Evolutionary conservation across 2,329 filamentous ascomycete species (phyloP).

Genomic region (Calonectria pseudoreteaudii): DNA sequence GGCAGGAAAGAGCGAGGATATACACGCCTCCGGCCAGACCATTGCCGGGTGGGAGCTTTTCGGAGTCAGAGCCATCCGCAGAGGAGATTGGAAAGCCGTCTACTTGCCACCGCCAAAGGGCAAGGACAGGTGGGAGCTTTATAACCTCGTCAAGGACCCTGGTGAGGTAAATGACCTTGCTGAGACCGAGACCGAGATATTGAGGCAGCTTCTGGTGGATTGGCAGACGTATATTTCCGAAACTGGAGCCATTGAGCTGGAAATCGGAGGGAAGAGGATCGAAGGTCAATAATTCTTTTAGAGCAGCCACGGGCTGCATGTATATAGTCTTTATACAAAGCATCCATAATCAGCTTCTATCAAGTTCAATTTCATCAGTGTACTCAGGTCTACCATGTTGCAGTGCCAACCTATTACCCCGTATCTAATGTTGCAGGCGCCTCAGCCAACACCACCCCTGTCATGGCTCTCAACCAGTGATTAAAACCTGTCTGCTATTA

Average conservation of each 20-base stretch:
- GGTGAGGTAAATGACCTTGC: slow-evolving; percentile 21
- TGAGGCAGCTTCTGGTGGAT: slow-evolving; percentile 14
- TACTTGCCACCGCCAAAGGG: slow-evolving; percentile 54
- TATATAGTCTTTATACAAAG: background rate
- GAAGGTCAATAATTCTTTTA: background rate
- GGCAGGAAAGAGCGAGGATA: background rate
- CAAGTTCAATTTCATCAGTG: background rate
- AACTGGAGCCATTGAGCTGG: slow-evolving; percentile 22
- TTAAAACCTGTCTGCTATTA: background rate
- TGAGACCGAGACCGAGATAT: background rate
- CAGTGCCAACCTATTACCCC: background rate
- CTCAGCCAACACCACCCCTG: background rate
- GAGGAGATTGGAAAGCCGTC: slow-evolving; percentile 67
- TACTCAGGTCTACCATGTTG: background rate
- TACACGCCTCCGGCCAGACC: background rate
- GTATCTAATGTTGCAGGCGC: too few relatives aligned
- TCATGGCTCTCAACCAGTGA: background rate
- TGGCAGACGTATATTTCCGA: slow-evolving; percentile 24
- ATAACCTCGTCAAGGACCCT: slow-evolving; percentile 18
- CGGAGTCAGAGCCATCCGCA: slow-evolving; percentile 62
- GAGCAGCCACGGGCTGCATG: background rate
- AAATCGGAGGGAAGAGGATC: background rate
- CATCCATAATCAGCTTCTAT: background rate
- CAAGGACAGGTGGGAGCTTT: slow-evolving; percentile 26
- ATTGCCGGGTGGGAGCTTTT: slow-evolving; percentile 68